Conservation (phyloP, 768 basidiomycete species). For the Leccinum uliginosum region DNA sequence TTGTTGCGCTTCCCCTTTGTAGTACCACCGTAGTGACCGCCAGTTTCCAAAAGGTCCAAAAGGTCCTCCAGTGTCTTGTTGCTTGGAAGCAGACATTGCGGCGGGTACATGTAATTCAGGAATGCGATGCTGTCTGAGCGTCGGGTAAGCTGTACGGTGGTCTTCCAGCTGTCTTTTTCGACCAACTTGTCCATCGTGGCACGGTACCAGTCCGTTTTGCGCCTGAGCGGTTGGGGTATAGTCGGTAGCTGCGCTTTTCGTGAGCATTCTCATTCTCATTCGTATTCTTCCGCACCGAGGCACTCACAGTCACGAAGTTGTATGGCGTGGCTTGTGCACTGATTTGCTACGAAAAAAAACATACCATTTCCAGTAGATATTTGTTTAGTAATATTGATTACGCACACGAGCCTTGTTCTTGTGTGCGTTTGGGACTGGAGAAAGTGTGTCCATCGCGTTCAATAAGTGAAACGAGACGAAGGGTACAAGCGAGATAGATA, state of each 20-base stretch:
- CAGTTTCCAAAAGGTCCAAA: neutral
- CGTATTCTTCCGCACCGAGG: neutral
- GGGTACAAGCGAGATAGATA: neutral
- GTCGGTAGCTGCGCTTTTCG: neutral
- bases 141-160: neutral
- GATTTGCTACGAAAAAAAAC: neutral
- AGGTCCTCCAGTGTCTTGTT: neutral
- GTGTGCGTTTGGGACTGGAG: neutral
- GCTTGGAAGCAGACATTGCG: neutral
- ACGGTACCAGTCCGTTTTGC: neutral
- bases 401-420: neutral
- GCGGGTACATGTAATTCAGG: neutral
- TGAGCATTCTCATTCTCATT: neutral
- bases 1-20: neutral
- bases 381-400: neutral
- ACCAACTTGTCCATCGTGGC: neutral
- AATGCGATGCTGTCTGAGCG: neutral
- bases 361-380: neutral
- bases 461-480: too few relatives aligned
- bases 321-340: neutral
- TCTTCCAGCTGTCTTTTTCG: neutral
- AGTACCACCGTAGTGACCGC: neutral
- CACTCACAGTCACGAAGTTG: neutral
- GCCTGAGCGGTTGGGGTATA: neutral
- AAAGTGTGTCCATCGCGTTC: neutral